phyloP scores from a whole-genome alignment of 768 basidiomycete genomes.

The Boletus rubroflammeus region DNA sequence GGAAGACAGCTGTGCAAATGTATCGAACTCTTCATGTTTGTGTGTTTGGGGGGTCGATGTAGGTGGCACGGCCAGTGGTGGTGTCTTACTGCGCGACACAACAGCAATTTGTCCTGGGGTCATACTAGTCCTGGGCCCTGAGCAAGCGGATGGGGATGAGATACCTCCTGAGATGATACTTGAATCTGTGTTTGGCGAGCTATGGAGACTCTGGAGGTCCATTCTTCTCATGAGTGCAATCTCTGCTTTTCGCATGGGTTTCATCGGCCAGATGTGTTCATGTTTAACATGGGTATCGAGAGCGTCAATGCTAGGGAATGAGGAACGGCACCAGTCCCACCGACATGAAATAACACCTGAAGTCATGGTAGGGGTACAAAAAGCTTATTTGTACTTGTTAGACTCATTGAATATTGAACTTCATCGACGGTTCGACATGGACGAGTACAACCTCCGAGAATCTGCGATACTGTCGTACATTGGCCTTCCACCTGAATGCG shows the following conservation, averaged over 20 bases:
- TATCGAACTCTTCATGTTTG: conserved; percentile 4
- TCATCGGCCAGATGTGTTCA: conserved; percentile 44
- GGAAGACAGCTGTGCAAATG: conserved; percentile 23
- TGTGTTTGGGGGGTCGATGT: neutral
- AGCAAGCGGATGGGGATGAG: neutral
- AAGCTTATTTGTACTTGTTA: conserved; percentile 22
- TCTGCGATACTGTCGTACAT: conserved; percentile 45
- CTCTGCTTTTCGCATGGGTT: conserved; percentile 44
- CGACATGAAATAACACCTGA: conserved; percentile 36
- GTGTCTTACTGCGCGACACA: neutral
- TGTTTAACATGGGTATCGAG: conserved; percentile 45
- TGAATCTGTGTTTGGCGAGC: conserved; percentile 12
- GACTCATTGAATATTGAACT: too few species aligned
- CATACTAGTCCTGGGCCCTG: conserved; percentile 1
- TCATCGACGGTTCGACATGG: too few species aligned
- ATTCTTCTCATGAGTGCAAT: conserved; percentile 37
- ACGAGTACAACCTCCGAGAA: conserved; percentile 13
- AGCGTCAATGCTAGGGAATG: conserved; percentile 36
- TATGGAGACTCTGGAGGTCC: conserved; percentile 36
- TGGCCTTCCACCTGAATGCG: conserved; percentile 53
- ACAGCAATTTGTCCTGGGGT: conserved; percentile 3
- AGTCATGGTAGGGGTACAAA: conserved; percentile 1
- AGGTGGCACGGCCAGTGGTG: neutral
- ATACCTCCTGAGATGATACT: conserved; percentile 19
- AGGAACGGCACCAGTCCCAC: conserved; percentile 53